Evolutionary conservation across 768 basidiomycete genomes (phyloP).

Genomic region (Trametes elegans): DNA sequence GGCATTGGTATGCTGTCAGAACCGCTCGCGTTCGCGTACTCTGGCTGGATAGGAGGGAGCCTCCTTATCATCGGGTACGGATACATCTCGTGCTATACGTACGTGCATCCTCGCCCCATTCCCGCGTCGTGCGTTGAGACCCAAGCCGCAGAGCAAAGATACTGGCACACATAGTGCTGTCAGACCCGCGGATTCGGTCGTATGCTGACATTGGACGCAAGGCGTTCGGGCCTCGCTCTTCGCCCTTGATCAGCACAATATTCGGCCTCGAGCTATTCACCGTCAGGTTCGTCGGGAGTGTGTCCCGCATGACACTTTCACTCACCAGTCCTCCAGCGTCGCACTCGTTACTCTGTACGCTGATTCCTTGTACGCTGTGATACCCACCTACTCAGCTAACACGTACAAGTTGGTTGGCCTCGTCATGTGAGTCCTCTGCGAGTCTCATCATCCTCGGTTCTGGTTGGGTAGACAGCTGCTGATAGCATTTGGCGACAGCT

Average conservation of each 20-base stretch:
- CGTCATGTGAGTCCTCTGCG: constrained; percentile 50
- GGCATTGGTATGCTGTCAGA: constrained; percentile 90
- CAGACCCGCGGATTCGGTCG: constrained; percentile 68
- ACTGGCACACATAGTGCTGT: constrained; percentile 70
- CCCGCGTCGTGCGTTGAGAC: neutral
- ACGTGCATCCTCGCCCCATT: constrained; percentile 31
- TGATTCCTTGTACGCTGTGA: constrained; percentile 76
- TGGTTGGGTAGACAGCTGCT: neutral
- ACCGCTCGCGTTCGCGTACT: constrained; percentile 87
- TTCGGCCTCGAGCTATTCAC: constrained; percentile 90
- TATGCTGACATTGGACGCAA: constrained; percentile 90
- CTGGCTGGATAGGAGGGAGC: constrained; percentile 85
- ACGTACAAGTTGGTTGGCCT: constrained; percentile 77
- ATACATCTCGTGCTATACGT: constrained; percentile 87
- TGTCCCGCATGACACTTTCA: too few relatives aligned
- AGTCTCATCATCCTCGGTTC: neutral
- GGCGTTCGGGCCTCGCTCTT: constrained; percentile 79
- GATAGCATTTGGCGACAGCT: constrained; percentile 36
- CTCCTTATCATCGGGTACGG: constrained; percentile 74
- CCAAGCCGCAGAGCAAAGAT: constrained; percentile 59
- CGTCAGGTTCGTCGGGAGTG: constrained; percentile 68
- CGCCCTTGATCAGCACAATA: constrained; percentile 60
- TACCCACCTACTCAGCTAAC: constrained; percentile 63
- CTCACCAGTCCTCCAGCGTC: constrained; percentile 57
- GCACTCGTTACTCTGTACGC: constrained; percentile 87